A percentile compares a stretch with the other conserved stretches of the same genome.
Evolutionary conservation across 306 rosid species (phyloP).

Genomic region (Parietaria judaica): DNA sequence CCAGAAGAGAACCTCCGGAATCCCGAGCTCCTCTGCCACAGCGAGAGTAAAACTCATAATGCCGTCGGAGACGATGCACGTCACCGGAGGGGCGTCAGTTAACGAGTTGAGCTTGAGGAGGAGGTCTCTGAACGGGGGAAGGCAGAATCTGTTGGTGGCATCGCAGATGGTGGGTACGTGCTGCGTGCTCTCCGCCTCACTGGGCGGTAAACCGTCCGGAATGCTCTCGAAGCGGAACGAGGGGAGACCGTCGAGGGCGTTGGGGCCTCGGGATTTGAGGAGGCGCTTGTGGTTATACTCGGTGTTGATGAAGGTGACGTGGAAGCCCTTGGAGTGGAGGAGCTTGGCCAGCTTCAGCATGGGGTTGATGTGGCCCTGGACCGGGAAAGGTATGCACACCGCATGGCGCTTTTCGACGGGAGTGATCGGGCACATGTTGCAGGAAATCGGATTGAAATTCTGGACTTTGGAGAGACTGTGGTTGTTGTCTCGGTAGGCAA

Average conservation of each 20-base stretch:
- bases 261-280: conserved; percentile 23
- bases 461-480: too few species aligned
- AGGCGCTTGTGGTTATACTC: conserved; percentile 38
- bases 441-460: neutral
- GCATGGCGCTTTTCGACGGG: conserved; percentile 20
- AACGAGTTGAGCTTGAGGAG: conserved; percentile 17
- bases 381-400: conserved; percentile 32
- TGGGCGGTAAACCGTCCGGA: conserved; percentile 26
- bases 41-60: conserved; percentile 28
- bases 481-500: too few species aligned
- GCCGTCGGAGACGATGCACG: conserved; percentile 33
- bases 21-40: conserved; percentile 30
- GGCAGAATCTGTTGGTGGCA: conserved; percentile 8
- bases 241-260: conserved; percentile 26
- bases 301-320: conserved; percentile 37
- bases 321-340: conserved; percentile 33
- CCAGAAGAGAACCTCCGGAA: conserved; percentile 31
- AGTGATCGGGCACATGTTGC: neutral
- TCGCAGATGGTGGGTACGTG: conserved; percentile 15
- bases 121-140: conserved; percentile 22
- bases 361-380: conserved; percentile 37
- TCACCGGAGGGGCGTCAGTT: conserved; percentile 10
- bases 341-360: conserved; percentile 33
- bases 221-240: conserved; percentile 24
- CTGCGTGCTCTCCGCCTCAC: conserved; percentile 21